These are phyloP conservation scores for Pseudogymnoascus sp. DNA, from an alignment of 2,329 filamentous ascomycete species.

Conservation along the genomic window DNA sequence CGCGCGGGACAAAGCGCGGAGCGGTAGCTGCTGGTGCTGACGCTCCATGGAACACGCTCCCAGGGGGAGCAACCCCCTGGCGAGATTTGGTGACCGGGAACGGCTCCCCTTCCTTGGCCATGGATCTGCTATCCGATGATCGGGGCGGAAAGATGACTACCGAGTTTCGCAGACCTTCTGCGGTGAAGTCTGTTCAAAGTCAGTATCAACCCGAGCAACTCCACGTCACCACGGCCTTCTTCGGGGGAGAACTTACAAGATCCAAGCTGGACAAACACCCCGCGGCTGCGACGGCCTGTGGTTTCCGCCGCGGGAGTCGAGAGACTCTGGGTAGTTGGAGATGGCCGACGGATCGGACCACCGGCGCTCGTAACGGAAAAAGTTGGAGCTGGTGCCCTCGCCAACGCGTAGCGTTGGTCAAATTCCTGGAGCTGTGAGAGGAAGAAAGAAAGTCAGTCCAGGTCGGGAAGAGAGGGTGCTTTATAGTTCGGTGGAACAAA, in stretches of 20 bases:
- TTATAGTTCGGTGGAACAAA: neutral
- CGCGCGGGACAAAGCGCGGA: too few relatives aligned
- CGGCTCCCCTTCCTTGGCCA: too few relatives aligned
- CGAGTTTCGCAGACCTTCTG: neutral
- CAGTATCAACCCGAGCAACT: neutral
- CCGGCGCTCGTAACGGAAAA: neutral
- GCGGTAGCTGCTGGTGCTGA: too few relatives aligned
- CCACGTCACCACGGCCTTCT: neutral
- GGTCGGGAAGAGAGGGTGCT: neutral
- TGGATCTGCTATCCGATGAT: too few relatives aligned
- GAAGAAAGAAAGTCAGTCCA: neutral
- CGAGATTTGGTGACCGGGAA: too few relatives aligned
- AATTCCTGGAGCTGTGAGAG: neutral
- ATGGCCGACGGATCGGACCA: neutral
- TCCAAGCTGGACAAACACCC: neutral
- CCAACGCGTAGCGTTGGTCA: neutral
- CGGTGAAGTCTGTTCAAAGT: neutral
- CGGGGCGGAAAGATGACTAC: neutral
- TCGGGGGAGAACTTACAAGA: neutral
- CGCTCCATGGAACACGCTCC: too few relatives aligned
- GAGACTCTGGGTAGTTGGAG: neutral
- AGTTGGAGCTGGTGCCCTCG: neutral
- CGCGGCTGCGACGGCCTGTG: neutral
- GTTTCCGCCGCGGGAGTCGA: too few relatives aligned
- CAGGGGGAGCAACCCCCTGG: too few relatives aligned